Evolutionary conservation across 164 flowering plant genomes (phyloP).

Genomic region (Hamamelis virginiana): DNA sequence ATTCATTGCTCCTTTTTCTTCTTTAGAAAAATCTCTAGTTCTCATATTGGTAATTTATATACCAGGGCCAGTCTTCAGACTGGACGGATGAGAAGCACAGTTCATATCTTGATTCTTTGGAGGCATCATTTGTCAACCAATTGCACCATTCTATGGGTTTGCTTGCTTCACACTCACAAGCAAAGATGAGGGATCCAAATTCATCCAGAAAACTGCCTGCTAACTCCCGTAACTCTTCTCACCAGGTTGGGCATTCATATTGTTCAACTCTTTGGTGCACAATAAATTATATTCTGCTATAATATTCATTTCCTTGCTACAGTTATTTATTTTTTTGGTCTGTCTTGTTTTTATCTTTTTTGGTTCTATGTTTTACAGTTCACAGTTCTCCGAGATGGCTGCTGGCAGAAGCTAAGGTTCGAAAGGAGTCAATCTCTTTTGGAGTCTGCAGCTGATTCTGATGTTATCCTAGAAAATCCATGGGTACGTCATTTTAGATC

Average conservation of each 20-base stretch:
- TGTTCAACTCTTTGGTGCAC: not conserved
- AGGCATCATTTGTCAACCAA: conserved; percentile 42
- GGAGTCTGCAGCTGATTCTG: conserved; percentile 28
- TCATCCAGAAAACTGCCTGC: not conserved
- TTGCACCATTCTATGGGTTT: conserved; percentile 27
- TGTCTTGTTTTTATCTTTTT: not conserved
- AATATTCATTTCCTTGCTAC: not conserved
- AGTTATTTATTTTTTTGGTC: not conserved
- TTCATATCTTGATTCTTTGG: conserved; percentile 33
- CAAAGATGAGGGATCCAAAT: conserved; percentile 3
- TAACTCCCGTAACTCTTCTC: conserved; percentile 7
- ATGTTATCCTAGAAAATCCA: conserved; percentile 13
- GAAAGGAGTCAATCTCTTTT: conserved; percentile 10
- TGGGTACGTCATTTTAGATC: conserved; percentile 13
- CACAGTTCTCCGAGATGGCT: conserved; percentile 27
- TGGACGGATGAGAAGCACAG: conserved; percentile 53
- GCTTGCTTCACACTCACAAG: conserved; percentile 6
- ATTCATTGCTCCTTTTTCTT: not conserved
- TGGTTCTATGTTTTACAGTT: conserved; percentile 18
- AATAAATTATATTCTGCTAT: not conserved
- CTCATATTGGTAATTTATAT: not conserved
- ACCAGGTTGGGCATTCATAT: conserved; percentile 17
- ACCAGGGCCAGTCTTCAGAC: conserved; percentile 23
- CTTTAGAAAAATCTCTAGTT: not conserved
- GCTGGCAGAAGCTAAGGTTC: conserved; percentile 27